Conservation (phyloP, 352 stramenopile genomes). For the Globisporangium uncinulatum region DNA sequence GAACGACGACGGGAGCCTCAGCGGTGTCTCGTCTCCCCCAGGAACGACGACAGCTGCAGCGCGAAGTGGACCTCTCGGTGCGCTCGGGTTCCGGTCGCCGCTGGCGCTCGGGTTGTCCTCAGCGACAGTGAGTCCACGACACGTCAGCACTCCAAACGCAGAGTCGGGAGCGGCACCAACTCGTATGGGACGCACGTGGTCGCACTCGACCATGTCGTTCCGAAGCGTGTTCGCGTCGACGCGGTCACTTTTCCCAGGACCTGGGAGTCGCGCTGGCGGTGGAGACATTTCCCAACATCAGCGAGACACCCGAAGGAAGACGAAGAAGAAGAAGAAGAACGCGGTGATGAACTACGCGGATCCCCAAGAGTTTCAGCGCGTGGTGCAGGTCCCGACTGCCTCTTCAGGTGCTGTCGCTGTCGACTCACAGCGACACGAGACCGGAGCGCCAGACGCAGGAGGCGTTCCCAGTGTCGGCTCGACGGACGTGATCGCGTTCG, state of each 20-base stretch:
- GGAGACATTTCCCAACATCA: not conserved
- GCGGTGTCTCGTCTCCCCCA: not conserved
- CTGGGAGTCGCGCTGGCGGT: not conserved
- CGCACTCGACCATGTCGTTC: slow-evolving; percentile 1
- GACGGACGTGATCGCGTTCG: slow-evolving; percentile 7
- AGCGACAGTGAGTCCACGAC: not conserved
- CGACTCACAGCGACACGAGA: slow-evolving; percentile 4
- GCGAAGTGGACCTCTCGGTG: not conserved
- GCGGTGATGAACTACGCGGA: slow-evolving; percentile 31
- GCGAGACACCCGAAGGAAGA: not conserved
- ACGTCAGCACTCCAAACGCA: not conserved
- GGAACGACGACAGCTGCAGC: not conserved
- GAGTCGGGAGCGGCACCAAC: not conserved
- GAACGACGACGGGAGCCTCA: not conserved
- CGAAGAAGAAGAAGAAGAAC: slow-evolving; percentile 31
- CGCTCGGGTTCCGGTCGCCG: slow-evolving; percentile 6
- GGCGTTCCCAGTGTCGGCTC: not conserved
- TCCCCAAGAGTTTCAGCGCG: slow-evolving; percentile 28
- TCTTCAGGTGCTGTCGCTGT: too few relatives aligned
- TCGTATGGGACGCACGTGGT: not conserved
- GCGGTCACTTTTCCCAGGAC: slow-evolving; percentile 8
- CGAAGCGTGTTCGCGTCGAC: slow-evolving; percentile 12
- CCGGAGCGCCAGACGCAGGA: too few relatives aligned
- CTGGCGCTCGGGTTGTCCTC: not conserved
- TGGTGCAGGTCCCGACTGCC: slow-evolving; percentile 25